These are phyloP conservation scores for Dactylella cylindrospora DNA, from an alignment of 2,329 filamentous ascomycete species.

Conservation along the genomic window DNA sequence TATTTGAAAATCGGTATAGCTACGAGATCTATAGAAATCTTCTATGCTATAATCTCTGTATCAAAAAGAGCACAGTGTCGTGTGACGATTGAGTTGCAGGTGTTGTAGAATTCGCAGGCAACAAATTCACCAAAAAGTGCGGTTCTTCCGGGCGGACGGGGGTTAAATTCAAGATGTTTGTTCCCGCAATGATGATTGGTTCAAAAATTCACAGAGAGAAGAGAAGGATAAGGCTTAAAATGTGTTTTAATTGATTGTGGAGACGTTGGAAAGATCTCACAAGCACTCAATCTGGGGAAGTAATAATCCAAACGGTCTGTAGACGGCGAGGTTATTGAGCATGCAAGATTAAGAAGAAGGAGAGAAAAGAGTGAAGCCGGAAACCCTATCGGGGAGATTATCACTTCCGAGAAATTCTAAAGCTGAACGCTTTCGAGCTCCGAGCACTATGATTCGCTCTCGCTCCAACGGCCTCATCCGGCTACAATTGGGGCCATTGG, in stretches of 20 bases:
- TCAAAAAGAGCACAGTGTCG: too few relatives aligned
- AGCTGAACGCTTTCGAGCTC: slow-evolving; percentile 1
- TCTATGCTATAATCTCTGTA: too few relatives aligned
- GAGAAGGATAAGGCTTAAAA: neutral
- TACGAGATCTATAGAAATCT: too few relatives aligned
- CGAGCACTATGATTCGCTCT: slow-evolving; percentile 1
- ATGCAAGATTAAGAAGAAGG: neutral
- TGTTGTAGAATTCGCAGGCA: slow-evolving; percentile 17
- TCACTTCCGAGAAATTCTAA: slow-evolving; percentile 14
- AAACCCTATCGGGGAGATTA: slow-evolving; percentile 11
- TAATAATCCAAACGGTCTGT: too few relatives aligned
- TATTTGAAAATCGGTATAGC: too few relatives aligned
- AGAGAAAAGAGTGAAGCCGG: slow-evolving; percentile 7
- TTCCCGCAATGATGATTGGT: slow-evolving; percentile 8
- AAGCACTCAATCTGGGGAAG: too few relatives aligned
- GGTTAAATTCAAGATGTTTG: slow-evolving; percentile 5
- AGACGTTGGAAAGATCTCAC: too few relatives aligned
- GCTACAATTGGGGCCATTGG: slow-evolving; percentile 1
- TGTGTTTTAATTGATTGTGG: slow-evolving; percentile 9
- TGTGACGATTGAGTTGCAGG: slow-evolving; percentile 30
- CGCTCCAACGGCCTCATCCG: slow-evolving; percentile 29
- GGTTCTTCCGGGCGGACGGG: neutral
- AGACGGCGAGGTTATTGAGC: neutral
- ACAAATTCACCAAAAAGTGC: too few relatives aligned
- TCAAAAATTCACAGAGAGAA: neutral